Base-by-base conservation (phyloP, 2,329 filamentous ascomycete genomes). In the Penicillium sp. region DNA sequence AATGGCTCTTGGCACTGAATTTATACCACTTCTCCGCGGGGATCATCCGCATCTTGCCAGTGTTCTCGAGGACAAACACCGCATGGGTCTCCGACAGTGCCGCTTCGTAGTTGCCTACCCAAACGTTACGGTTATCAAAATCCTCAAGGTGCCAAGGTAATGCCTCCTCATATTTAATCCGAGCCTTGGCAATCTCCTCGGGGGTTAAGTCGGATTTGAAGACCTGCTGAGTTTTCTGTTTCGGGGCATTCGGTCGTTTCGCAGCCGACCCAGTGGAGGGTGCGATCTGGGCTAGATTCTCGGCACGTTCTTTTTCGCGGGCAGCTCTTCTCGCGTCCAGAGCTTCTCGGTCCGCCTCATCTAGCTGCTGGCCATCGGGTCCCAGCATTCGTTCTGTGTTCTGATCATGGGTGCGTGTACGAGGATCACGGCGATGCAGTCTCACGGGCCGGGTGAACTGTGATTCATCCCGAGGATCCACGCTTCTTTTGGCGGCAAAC, bases 11-110 rank as follows among this genome's bases (percentile, higher is more conserved):
- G 19, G 64, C 64, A 34, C 47, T 69, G 35, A 70, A 70, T 29
- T 87, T 86, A 70, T 98, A 98, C 83, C 87, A 96, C 59, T 96
- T 95, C 67, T 98, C 91, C 13, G 97, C 70, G 0, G 94, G 94
- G 2, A 95, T 76, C 81, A 97, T 86, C 43, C 83, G 82, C 61
- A 94, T 93, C 33, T 77, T 80, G 2, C 75, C 75, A 25, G 25
- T 7, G 14, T 81, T 78, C 21, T 88, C 84, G 29, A 87, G 77
- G 26, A 91, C 78, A 38, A 94, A 84, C 50, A 94, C 84, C 35
- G 89, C 87, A 36, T 87, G 83, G 2, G 73, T 76, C 56, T 91
- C 84, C 0, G 91, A 95, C 25, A 97, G 76, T 13, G 89, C 87
- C 17, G 86, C 85, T 56, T 97, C 86, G 55, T 97, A 96, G 41